A percentile compares a stretch with the other conserved stretches of the same genome.
Conservation (phyloP, 2,329 filamentous ascomycete species). For the Diaporthe vexans region DNA sequence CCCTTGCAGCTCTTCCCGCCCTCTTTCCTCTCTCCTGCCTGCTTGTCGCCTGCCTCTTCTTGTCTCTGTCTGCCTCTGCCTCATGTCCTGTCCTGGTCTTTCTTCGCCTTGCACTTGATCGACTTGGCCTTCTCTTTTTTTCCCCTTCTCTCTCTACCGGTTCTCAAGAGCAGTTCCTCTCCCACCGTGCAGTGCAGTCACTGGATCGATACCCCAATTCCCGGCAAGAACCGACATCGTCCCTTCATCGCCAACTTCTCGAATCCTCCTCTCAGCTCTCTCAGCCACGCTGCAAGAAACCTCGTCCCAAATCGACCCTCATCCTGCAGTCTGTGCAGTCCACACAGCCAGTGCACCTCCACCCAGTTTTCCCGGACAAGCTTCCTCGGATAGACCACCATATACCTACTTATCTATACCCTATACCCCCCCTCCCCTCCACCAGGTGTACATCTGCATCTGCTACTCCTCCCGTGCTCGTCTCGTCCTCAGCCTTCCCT, state of each 20-base stretch:
- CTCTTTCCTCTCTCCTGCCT: background rate
- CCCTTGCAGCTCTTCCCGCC: conserved; percentile 7
- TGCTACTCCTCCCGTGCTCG: background rate
- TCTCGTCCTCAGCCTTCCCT: background rate
- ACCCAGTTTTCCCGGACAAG: no score
- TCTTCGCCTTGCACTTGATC: background rate
- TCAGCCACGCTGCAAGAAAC: no score
- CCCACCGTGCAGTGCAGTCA: background rate
- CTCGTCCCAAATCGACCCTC: no score
- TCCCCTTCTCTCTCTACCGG: background rate
- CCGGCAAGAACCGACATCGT: background rate
- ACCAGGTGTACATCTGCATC: background rate
- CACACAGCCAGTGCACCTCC: no score
- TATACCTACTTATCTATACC: background rate
- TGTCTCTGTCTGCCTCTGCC: background rate
- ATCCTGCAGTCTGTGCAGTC: no score
- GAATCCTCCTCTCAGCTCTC: background rate
- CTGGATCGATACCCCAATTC: background rate
- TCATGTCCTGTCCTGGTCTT: background rate
- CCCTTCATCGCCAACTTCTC: background rate
- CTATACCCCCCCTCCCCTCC: background rate
- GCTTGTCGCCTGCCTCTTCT: no score
- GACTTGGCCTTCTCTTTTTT: background rate
- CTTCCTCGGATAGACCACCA: no score
- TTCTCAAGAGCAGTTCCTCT: no score